phyloP scores from a whole-genome alignment of 805 yeast species.

The Candida odintsovae region DNA sequence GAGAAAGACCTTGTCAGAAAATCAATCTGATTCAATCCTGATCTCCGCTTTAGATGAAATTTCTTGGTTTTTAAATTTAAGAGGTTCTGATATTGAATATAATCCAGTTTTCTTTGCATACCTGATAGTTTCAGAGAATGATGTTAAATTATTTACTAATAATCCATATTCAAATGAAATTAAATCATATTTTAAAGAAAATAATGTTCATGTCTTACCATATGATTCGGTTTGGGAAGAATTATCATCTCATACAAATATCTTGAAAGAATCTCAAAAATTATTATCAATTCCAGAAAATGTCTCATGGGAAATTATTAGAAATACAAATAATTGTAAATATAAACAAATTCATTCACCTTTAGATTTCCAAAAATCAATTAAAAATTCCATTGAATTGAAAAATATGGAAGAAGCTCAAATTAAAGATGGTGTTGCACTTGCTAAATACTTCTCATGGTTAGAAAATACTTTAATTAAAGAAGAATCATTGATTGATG shows the following conservation, averaged over 20 bases:
- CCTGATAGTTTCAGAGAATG: conserved; percentile 38
- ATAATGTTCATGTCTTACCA: conserved; percentile 41
- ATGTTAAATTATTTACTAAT: conserved; percentile 50
- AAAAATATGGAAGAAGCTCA: conserved; percentile 73
- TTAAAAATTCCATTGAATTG: conserved; percentile 71
- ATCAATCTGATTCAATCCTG: conserved; percentile 41
- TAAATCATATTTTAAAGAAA: conserved; percentile 34
- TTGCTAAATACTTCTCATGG: conserved; percentile 78
- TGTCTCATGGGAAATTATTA: conserved; percentile 64
- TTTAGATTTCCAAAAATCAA: conserved; percentile 60
- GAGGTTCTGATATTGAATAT: conserved; percentile 78
- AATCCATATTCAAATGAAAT: conserved; percentile 34
- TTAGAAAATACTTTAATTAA: conserved; percentile 51
- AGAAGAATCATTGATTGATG: conserved; percentile 43
- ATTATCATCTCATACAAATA: conserved; percentile 27
- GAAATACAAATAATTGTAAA: conserved; percentile 38
- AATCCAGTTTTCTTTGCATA: conserved; percentile 83
- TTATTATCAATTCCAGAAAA: conserved; percentile 48
- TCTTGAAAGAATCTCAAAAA: conserved; percentile 16
- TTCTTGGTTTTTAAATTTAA: conserved; percentile 83
- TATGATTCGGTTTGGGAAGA: conserved; percentile 59
- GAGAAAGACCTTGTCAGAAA: conserved; percentile 27
- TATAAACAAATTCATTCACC: conserved; percentile 48
- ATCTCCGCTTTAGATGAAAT: conserved; percentile 80
- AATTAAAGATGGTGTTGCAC: conserved; percentile 74